Evolutionary conservation across 495 filamentous ascomycete genomes (phyloP).

Genomic region (Tuber borchii): DNA sequence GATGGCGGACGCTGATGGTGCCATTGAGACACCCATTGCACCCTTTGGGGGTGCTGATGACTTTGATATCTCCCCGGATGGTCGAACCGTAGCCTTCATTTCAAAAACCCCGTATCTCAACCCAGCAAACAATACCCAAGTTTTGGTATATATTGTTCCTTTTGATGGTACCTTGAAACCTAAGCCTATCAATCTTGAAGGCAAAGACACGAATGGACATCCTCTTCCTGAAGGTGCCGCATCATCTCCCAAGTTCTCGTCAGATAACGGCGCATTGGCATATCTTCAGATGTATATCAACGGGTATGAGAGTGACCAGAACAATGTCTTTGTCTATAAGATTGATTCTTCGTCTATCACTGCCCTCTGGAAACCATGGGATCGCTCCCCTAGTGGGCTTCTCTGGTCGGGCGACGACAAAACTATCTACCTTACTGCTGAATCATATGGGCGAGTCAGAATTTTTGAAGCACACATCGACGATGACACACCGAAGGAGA

Average conservation of each 20-base stretch:
- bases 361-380: conserved; percentile 58
- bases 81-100: conserved; percentile 63
- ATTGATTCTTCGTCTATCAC: conserved; percentile 27
- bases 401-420: conserved; percentile 61
- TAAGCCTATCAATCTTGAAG: conserved; percentile 47
- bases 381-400: conserved; percentile 59
- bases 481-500: conserved; percentile 50
- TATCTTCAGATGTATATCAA: conserved; percentile 72
- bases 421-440: conserved; percentile 59
- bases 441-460: conserved; percentile 57
- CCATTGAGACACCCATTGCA: conserved; percentile 56
- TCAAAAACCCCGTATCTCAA: conserved; percentile 75
- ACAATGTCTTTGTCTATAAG: conserved; percentile 54
- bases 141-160: conserved; percentile 66
- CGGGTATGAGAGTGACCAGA: conserved; percentile 87
- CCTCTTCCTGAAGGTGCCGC: conserved; percentile 60
- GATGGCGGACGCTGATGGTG: conserved; percentile 47
- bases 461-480: conserved; percentile 58
- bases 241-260: conserved; percentile 67
- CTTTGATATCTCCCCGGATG: conserved; percentile 52
- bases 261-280: conserved; percentile 64
- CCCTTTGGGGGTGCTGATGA: conserved; percentile 53
- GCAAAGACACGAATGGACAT: conserved; percentile 46
- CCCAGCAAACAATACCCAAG: conserved; percentile 74
- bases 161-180: conserved; percentile 42